These are phyloP conservation scores for Adenanthera pavonina DNA, from an alignment of 306 rosid species.

Conservation along the genomic window DNA sequence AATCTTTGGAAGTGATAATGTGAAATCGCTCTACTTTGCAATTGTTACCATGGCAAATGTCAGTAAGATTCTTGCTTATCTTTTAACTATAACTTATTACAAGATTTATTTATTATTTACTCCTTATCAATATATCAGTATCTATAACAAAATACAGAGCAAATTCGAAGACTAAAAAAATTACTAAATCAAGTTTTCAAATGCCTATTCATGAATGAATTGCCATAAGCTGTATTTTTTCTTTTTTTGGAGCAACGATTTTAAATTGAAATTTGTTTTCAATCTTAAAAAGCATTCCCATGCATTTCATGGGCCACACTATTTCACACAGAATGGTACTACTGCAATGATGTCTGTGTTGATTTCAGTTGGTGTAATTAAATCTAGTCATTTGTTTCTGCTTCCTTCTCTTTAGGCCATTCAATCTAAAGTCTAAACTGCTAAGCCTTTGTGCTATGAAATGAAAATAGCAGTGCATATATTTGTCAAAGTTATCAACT, in stretches of 20 bases:
- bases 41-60: constrained; percentile 77
- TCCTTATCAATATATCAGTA: no score
- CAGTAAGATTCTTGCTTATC: constrained; percentile 47
- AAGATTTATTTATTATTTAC: no score
- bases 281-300: neutral
- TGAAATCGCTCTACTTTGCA: constrained; percentile 71
- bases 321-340: neutral
- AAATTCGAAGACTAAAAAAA: neutral
- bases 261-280: neutral
- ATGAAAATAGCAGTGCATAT: neutral
- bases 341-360: neutral
- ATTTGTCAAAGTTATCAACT: neutral
- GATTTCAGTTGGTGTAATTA: neutral
- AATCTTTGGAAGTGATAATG: constrained; percentile 66
- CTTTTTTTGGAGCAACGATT: neutral
- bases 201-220: neutral
- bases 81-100: no score
- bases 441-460: neutral
- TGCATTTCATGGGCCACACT: neutral
- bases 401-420: neutral
- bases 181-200: neutral
- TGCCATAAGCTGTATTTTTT: neutral
- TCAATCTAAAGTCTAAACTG: neutral
- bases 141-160: no score
- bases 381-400: neutral